Evolutionary conservation across 2,329 filamentous ascomycete genomes (phyloP), one percentile per base, ranked within the genome.

Genomic region (Xylariaceae sp.): DNA sequence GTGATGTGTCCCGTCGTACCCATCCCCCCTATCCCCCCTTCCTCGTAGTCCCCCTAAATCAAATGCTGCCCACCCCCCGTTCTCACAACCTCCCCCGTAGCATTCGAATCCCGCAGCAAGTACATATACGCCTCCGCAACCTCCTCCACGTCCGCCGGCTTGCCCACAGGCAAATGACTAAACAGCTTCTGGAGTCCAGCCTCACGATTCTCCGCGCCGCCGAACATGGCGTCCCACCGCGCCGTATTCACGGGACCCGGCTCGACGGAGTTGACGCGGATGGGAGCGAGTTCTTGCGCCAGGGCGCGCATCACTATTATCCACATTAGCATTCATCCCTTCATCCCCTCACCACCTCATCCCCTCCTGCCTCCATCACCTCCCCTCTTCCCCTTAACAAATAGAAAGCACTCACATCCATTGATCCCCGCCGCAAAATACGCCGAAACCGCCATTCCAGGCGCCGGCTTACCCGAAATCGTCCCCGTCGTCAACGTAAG

Each of bases 91-190:
- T 72, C 70, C 4, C 70, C 70, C 13, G 68, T 71, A 47, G 66
- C 64, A 51, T 71, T 71, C 8, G 59, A 39, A 34, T 71, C 69
- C 59, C 67, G 67, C 64, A 71, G 67, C 11, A 70, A 55, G 37
- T 71, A 71, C 23, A 71, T 44, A 47, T 72, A 70, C 5, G 69
- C 68, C 65, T 72, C 69, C 11, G 66, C 70, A 1, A 71, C 66
- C 39, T 71, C 69, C 49, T 66, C 66, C 2, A 66, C 64, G 7
- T 9, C 4, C 2, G 56, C 70, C 1, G 58, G 57, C 34, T 44
- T 59, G 11, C 68, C 67, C 23, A 65, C 65, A n/a, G 67, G 55
- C 4, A 56, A 52, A 8, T 55, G 51, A 34, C 39, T 61, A 50
- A 41, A 55, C 51, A 65, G 37, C 58, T 18, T 17, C 3, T 51